phyloP scores from a whole-genome alignment of 2,329 filamentous ascomycete species.

The Aspergillus bombycis region DNA sequence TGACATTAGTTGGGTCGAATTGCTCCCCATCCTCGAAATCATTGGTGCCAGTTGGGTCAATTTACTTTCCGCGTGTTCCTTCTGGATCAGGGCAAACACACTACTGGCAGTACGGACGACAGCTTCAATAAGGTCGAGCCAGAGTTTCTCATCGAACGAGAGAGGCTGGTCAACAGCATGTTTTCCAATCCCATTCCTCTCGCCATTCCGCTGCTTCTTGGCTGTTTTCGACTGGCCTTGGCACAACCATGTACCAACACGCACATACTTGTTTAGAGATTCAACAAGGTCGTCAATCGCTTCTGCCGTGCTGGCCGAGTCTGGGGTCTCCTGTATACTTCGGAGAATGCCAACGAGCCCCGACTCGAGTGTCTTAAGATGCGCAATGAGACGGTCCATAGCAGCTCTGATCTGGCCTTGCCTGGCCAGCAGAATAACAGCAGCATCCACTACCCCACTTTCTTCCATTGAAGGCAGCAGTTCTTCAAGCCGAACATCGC shows the following conservation, averaged over 20 bases:
- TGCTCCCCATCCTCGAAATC: conserved; percentile 20
- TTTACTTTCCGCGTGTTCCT: conserved; percentile 33
- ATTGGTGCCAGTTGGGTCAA: conserved; percentile 20
- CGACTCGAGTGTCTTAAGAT: conserved; percentile 77
- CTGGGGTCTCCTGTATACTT: conserved; percentile 60
- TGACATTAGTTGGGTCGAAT: conserved; percentile 56
- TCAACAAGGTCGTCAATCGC: conserved; percentile 74
- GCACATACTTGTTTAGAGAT: conserved; percentile 83
- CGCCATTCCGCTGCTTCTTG: conserved; percentile 32
- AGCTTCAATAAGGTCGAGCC: conserved; percentile 67
- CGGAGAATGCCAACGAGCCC: conserved; percentile 74
- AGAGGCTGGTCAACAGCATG: conserved; percentile 59
- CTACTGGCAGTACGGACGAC: conserved; percentile 66
- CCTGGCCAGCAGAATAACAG: conserved; percentile 84
- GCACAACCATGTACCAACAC: conserved; percentile 95
- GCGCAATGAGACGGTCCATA: conserved; percentile 81
- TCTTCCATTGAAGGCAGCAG: conserved; percentile 87
- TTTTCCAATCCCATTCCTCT: conserved; percentile 41
- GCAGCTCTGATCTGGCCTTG: conserved; percentile 82
- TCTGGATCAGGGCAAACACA: conserved; percentile 60
- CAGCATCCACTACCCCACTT: conserved; percentile 87
- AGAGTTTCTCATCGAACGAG: conserved; percentile 64
- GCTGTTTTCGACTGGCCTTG: conserved; percentile 76
- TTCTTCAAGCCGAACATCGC: conserved; percentile 76
- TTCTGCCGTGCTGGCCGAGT: conserved; percentile 62